Conservation (phyloP, 1,284 basidiomycete genomes). For the Ustilago hordei region DNA sequence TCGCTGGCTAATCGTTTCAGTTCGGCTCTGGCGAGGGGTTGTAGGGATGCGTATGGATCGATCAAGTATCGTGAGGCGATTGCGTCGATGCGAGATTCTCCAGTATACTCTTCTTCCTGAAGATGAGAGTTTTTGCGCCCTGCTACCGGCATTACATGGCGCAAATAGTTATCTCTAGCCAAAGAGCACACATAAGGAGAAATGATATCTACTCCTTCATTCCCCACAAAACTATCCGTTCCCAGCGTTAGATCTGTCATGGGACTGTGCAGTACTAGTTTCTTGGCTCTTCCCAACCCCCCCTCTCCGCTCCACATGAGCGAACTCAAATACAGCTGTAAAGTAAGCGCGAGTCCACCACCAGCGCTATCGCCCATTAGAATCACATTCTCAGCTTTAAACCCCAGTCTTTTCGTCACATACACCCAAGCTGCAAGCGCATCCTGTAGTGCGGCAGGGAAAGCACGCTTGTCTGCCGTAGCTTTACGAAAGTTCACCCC, state of each 20-base stretch:
- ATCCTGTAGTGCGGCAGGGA: constrained; percentile 37
- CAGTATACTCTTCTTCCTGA: not conserved
- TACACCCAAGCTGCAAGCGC: constrained; percentile 42
- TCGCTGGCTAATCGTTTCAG: constrained; percentile 19
- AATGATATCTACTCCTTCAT: constrained; percentile 30
- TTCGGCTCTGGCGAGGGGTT: not conserved
- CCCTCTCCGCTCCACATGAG: constrained; percentile 14
- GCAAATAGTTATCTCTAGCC: constrained; percentile 36
- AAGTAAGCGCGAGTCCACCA: constrained; percentile 16
- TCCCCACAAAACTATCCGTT: constrained; percentile 8
- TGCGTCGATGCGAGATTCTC: not conserved
- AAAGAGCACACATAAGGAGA: constrained; percentile 32
- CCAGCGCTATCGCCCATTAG: constrained; percentile 41
- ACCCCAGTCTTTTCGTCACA: constrained; percentile 30
- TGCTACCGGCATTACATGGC: constrained; percentile 20
- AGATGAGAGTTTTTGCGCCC: constrained; percentile 2
- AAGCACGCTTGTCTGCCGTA: constrained; percentile 11
- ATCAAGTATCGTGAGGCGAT: constrained; percentile 16
- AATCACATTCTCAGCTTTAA: constrained; percentile 31
- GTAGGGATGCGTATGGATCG: constrained; percentile 7
- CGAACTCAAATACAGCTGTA: constrained; percentile 32
- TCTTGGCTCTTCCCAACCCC: constrained; percentile 20
- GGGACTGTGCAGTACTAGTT: constrained; percentile 34
- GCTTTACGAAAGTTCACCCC: constrained; percentile 42
- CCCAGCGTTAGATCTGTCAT: constrained; percentile 31